These are phyloP conservation scores for Moesziomyces sp. DNA, from an alignment of 1,284 basidiomycete species.

Conservation along the genomic window DNA sequence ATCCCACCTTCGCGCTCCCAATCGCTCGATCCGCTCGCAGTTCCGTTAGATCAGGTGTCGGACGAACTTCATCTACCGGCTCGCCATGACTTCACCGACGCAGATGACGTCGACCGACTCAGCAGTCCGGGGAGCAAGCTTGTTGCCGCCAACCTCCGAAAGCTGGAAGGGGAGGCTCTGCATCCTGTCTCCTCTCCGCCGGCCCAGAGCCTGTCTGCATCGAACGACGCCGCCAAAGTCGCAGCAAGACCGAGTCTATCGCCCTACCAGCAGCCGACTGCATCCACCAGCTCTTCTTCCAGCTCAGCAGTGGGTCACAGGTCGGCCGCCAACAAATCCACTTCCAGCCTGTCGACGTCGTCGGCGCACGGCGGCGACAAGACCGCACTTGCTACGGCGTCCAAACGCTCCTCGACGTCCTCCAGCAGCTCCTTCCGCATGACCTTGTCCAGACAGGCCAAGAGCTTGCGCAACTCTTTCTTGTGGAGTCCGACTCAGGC, in stretches of 20 bases:
- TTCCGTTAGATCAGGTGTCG: constrained; percentile 1
- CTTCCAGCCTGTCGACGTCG: constrained; percentile 21
- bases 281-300: constrained; percentile 18
- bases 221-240: not conserved
- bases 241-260: not conserved
- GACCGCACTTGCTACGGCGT: constrained; percentile 6
- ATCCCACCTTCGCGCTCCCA: constrained; percentile 40
- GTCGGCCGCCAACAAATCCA: constrained; percentile 21
- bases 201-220: too few species aligned
- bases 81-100: not conserved
- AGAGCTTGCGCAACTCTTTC: constrained; percentile 33
- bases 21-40: constrained; percentile 32
- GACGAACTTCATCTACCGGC: not conserved
- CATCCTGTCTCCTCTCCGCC: constrained; percentile 4
- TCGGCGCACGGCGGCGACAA: constrained; percentile 23
- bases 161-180: constrained; percentile 11
- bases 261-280: constrained; percentile 9
- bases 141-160: constrained; percentile 30
- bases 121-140: constrained; percentile 4
- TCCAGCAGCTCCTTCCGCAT: constrained; percentile 37
- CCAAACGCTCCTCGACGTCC: constrained; percentile 25
- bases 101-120: not conserved
- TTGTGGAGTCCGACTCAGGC: constrained; percentile 16
- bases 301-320: constrained; percentile 23
- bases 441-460: constrained; percentile 40